Conservation (phyloP, 1,139 yeast species). For the Kurtzmaniella quercitrusa region DNA sequence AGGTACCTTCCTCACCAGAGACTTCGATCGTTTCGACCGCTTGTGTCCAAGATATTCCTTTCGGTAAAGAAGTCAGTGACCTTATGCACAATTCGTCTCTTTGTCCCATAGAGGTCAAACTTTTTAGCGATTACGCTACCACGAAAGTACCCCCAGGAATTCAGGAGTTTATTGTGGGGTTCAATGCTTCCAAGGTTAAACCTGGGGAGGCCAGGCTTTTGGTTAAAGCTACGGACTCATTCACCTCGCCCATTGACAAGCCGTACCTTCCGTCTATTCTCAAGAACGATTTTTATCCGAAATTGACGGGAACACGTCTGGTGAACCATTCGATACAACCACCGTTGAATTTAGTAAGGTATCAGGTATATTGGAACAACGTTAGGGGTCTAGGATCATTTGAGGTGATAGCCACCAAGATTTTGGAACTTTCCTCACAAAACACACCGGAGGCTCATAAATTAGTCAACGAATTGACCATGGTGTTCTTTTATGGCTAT, state of each 20-base stretch:
- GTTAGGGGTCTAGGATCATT: constrained; percentile 37
- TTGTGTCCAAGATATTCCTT: constrained; percentile 12
- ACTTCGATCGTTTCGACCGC: constrained; percentile 11
- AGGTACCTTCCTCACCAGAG: constrained; percentile 7
- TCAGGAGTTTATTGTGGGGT: constrained; percentile 57
- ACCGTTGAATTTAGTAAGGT: constrained; percentile 34
- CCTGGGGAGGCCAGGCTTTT: constrained; percentile 22
- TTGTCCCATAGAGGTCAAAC: constrained; percentile 27
- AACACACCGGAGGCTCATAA: constrained; percentile 18
- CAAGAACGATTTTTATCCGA: constrained; percentile 19
- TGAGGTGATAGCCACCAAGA: constrained; percentile 30
- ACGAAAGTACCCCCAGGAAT: constrained; percentile 66
- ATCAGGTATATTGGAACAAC: constrained; percentile 46
- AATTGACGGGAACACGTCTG: neutral
- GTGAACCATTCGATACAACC: constrained; percentile 18
- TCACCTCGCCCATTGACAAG: constrained; percentile 30
- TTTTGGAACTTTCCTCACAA: constrained; percentile 21
- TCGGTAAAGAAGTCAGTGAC: neutral
- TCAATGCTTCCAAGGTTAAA: constrained; percentile 10
- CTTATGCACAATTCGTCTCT: constrained; percentile 30
- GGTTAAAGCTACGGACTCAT: constrained; percentile 23
- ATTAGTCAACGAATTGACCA: constrained; percentile 32
- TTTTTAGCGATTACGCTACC: constrained; percentile 39
- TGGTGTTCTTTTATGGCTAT: constrained; percentile 56
- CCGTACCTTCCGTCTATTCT: constrained; percentile 36